A percentile compares a stretch with the other conserved stretches of the same genome.
Evolutionary conservation across 345 rosid genomes (phyloP).

Genomic region (Dovyalis caffra): DNA sequence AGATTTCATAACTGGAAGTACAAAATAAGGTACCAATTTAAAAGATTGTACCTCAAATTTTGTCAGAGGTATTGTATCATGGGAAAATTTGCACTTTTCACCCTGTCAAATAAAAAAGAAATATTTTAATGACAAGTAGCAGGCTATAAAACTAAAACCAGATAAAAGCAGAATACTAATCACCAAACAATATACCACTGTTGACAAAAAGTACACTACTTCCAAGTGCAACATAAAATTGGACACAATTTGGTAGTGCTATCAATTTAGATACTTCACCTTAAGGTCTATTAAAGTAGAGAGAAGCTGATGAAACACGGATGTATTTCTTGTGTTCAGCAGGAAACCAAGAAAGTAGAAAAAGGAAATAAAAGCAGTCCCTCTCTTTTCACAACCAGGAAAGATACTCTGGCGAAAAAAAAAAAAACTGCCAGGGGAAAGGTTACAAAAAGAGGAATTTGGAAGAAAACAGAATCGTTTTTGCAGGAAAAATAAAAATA

Average conservation of each 20-base stretch:
- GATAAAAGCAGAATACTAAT: background rate
- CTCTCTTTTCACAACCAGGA: background rate
- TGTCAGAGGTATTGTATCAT: slow-evolving; percentile 74
- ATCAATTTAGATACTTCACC: background rate
- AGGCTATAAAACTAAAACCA: background rate
- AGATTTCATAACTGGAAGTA: background rate
- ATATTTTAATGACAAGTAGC: background rate
- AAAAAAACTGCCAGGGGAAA: background rate
- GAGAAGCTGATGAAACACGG: background rate
- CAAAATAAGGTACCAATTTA: slow-evolving; percentile 4
- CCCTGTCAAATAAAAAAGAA: slow-evolving; percentile 49
- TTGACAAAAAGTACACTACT: background rate
- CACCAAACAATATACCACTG: background rate
- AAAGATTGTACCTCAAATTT: slow-evolving; percentile 56
- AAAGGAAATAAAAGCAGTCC: background rate
- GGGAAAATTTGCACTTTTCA: slow-evolving; percentile 82
- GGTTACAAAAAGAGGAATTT: background rate
- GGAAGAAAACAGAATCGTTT: background rate
- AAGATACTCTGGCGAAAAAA: background rate
- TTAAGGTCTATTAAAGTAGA: background rate
- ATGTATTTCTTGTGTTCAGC: background rate
- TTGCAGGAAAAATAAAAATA: background rate
- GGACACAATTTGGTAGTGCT: background rate
- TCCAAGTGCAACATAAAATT: background rate
- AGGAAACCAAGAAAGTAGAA: background rate